Base-by-base conservation (phyloP, 1,284 basidiomycete genomes). In the Sutorius eximius region DNA sequence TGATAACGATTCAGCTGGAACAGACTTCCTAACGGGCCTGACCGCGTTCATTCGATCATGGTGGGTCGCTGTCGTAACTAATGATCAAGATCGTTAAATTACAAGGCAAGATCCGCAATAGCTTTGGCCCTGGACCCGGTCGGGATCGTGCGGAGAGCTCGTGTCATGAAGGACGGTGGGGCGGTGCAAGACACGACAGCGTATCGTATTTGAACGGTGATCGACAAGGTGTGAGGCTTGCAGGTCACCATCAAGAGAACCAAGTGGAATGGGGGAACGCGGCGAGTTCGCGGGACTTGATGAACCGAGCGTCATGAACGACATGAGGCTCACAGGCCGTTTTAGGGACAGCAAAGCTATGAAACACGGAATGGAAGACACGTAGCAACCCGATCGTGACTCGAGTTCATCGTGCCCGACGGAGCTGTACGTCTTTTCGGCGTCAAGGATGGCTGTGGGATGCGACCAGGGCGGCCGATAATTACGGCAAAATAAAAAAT, bases 401-500 rank as follows among this genome's bases (percentile, higher is more conserved):
- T 24, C 29, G 34, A 43, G 34, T 12, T 45, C 51, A 24, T 42
- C 50, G 18, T 12, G 4, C 29, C 24, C 3, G 24, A 43, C 30
- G 5, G 49, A 22, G 5, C 56, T 50, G 29, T 38, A 45, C 41
- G 55, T 40, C 44, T 53, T 47, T 41, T 16, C 24, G 24, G 42
- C 24, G 5, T 20, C 18, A 22, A 13, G 1, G 18, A 18, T 32
- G 51, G 51, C 51, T 61, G 65, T 62, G 61, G 50, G 54, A 56
- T 33, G 49, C 49, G 49, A 50, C 49, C 49, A 32, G 30, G 61
- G 55, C 64, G 64, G 58, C 66, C 63, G 63, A 42, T 33, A 30
- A 47, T 65, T 61, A 69, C 58, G 68, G 58, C 59, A 63, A 50
- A 40, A 38, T 20, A 41, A 55, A 58, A 55, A 55, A 33, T 52